Base-by-base conservation (phyloP, 495 filamentous ascomycete genomes). In the Physcia stellaris region DNA sequence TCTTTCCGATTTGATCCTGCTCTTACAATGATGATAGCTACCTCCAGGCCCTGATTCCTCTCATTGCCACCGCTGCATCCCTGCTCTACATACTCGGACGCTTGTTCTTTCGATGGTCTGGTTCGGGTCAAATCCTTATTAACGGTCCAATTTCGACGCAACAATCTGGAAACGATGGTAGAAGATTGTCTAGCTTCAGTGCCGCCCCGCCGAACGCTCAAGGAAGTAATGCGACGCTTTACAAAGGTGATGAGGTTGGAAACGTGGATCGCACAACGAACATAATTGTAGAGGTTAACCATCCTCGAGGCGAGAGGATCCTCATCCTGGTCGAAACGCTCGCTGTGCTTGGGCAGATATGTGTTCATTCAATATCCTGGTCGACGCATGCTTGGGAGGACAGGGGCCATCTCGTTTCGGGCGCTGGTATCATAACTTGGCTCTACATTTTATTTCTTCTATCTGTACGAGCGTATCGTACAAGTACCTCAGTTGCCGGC, bases 1-100 rank as follows among this genome's bases (percentile, higher is more conserved):
- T 22, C 10, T 13, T 39, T 24, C 21, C 21, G 40, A 21, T 40
- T 37, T 21, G 12, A 13, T 27, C 11, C 24, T 7, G 38, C 56
- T 58, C 27, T 48, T 43, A 9, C 29, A n/a, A 37, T 26, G 30
- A 40, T 33, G 39, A 50, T 56, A 96, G 88, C 56, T 84, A 83
- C 54, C 72, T 99, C 29, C 80, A 85, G 61, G 73, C 84, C 39
- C 62, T 90, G 26, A 70, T 95, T 27, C 92, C 92, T 42, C 68
- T 93, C 35, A 60, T 73, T 21, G 63, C 77, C 30, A 73, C 81
- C 54, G 72, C 61, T 36, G 43, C 79, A 9, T 99, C 92, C 2
- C 53, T 86, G 28, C 51, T 84, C 16, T 64, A 73, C 46, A 28
- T 28, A 28, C 71, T 94, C 37, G 21, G 66, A 29, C 36, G 71